phyloP scores from a whole-genome alignment of 768 basidiomycete genomes.

The Suillus alpinus region DNA sequence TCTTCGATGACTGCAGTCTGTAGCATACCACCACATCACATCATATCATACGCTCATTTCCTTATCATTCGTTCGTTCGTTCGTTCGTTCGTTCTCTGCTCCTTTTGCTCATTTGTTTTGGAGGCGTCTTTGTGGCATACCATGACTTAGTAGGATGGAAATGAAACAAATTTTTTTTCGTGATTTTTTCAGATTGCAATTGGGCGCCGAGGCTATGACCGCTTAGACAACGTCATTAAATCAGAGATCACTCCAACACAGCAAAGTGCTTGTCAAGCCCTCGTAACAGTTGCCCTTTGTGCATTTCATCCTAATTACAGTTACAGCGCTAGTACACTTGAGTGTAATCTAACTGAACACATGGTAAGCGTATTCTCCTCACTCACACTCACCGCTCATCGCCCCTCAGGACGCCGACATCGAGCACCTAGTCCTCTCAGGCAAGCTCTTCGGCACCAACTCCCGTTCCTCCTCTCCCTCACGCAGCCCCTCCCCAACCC shows the following conservation, averaged over 20 bases:
- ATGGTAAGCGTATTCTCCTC: not conserved
- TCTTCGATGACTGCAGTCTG: not conserved
- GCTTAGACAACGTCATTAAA: not conserved
- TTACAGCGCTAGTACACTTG: too few species aligned
- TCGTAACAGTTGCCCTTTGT: too few species aligned
- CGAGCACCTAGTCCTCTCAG: conserved; percentile 74
- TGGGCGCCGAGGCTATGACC: too few species aligned
- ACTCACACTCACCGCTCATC: not conserved
- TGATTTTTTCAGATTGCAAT: too few species aligned
- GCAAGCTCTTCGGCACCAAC: conserved; percentile 62
- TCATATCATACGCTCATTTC: not conserved
- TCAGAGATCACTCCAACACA: not conserved
- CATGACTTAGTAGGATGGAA: conserved; percentile 16
- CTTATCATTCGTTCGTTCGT: not conserved
- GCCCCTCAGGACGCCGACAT: conserved; percentile 44
- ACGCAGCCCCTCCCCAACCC: conserved; percentile 56
- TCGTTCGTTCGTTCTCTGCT: not conserved
- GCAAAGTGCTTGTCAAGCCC: not conserved
- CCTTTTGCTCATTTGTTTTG: not conserved
- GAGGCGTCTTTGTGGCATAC: not conserved
- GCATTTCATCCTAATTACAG: not conserved
- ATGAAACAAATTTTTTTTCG: not conserved
- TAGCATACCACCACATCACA: not conserved
- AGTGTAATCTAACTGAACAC: not conserved
- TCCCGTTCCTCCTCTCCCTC: conserved; percentile 60